These are phyloP conservation scores for Fusarium nurragi DNA, from an alignment of 2,329 filamentous ascomycete species.

Conservation along the genomic window DNA sequence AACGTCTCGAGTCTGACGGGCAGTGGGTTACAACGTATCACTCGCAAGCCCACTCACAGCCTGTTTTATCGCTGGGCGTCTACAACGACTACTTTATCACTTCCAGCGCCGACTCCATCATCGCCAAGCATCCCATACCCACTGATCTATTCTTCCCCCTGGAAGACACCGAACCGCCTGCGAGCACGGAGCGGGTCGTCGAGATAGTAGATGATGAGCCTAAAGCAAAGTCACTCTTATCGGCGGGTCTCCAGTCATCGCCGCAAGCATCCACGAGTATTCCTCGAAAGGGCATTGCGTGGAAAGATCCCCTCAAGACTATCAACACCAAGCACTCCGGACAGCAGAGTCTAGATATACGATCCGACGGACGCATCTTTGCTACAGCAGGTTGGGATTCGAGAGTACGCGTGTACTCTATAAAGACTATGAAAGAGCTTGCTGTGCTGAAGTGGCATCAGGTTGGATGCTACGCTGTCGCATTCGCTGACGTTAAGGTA, in stretches of 20 bases:
- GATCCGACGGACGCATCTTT: constrained; percentile 83
- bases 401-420: constrained; percentile 80
- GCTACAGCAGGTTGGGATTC: constrained; percentile 95
- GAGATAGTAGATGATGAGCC: constrained; percentile 38
- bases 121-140: constrained; percentile 79
- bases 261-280: background rate
- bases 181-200: constrained; percentile 38
- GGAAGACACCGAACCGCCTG: background rate
- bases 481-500: constrained; percentile 66
- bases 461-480: constrained; percentile 83
- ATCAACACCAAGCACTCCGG: constrained; percentile 88
- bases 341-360: constrained; percentile 81
- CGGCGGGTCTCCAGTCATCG: constrained; percentile 31
- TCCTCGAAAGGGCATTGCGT: constrained; percentile 42
- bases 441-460: constrained; percentile 96
- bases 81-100: constrained; percentile 73
- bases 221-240: constrained; percentile 39
- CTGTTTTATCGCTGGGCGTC: constrained; percentile 78
- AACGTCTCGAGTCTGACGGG: constrained; percentile 57
- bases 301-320: constrained; percentile 64
- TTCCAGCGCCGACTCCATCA: constrained; percentile 80
- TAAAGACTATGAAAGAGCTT: constrained; percentile 83
- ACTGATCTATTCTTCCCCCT: constrained; percentile 32
- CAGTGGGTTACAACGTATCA: constrained; percentile 67
- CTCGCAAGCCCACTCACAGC: constrained; percentile 77